These are phyloP conservation scores for Saprolegnia diclina DNA, from an alignment of 352 stramenopile species.

Conservation along the genomic window DNA sequence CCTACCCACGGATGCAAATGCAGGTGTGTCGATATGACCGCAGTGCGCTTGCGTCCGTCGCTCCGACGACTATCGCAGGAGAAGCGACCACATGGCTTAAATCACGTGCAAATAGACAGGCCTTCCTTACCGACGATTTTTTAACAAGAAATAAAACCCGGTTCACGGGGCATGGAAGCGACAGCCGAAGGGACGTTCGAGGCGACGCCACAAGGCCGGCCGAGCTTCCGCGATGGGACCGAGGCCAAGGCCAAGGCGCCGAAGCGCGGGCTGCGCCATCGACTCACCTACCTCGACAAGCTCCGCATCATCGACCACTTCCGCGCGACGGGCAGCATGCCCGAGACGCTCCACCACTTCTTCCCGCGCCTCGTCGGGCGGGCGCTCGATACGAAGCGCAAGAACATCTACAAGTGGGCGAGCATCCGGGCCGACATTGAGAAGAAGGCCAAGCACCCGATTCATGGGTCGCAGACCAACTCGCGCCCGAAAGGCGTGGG, in stretches of 20 bases:
- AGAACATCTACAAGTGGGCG: background rate
- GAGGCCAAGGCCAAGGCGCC: background rate
- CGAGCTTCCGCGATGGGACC: background rate
- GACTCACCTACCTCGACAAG: background rate
- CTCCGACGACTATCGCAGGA: no score
- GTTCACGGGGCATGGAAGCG: background rate
- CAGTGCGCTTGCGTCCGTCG: no score
- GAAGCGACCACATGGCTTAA: no score
- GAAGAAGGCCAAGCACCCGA: background rate
- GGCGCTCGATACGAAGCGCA: background rate
- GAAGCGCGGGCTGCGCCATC: background rate
- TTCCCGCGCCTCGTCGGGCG: background rate
- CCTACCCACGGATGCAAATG: no score
- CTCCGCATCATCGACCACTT: background rate
- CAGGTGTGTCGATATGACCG: no score
- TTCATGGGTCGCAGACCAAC: background rate
- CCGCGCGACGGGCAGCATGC: background rate
- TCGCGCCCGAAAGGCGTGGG: conserved; percentile 5
- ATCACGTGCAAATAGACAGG: background rate
- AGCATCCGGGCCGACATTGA: background rate
- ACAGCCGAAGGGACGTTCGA: background rate
- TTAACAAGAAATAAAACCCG: background rate
- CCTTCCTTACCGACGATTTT: background rate
- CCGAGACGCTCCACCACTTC: background rate
- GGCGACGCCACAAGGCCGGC: background rate